phyloP scores from a whole-genome alignment of 2,329 filamentous ascomycete species.

The Myriosclerotinia scirpicola region DNA sequence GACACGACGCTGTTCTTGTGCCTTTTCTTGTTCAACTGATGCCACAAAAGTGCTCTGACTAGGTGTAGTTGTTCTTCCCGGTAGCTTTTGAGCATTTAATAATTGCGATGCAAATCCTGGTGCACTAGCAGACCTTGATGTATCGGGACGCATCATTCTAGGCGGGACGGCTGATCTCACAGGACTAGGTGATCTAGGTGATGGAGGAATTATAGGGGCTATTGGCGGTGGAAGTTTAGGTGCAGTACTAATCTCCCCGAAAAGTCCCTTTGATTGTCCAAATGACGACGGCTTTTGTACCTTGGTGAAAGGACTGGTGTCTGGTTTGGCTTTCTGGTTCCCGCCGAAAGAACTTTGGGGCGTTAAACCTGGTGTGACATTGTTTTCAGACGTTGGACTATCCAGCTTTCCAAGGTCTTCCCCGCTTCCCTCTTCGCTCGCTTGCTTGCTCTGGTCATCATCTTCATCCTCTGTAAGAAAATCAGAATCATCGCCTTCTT shows the following conservation, averaged over 20 bases:
- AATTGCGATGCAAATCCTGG: constrained; percentile 59
- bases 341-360: constrained; percentile 60
- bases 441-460: constrained; percentile 47
- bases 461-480: constrained; percentile 41
- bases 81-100: constrained; percentile 47
- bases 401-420: constrained; percentile 65
- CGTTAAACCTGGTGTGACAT: constrained; percentile 53
- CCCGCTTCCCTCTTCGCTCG: constrained; percentile 58
- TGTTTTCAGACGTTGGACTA: constrained; percentile 51
- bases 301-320: constrained; percentile 44
- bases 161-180: constrained; percentile 58
- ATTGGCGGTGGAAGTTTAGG: constrained; percentile 54
- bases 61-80: constrained; percentile 53
- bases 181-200: constrained; percentile 72
- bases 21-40: constrained; percentile 34
- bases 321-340: constrained; percentile 44
- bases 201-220: constrained; percentile 58
- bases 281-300: constrained; percentile 49
- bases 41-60: constrained; percentile 31
- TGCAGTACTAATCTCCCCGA: constrained; percentile 56
- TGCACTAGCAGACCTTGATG: constrained; percentile 58
- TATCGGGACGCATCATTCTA: constrained; percentile 50
- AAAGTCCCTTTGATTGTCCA: constrained; percentile 45
- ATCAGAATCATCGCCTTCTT: constrained; percentile 38
- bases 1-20: constrained; percentile 36